Conservation (phyloP, 2,329 filamentous ascomycete species). For the Fusarium longipes region DNA sequence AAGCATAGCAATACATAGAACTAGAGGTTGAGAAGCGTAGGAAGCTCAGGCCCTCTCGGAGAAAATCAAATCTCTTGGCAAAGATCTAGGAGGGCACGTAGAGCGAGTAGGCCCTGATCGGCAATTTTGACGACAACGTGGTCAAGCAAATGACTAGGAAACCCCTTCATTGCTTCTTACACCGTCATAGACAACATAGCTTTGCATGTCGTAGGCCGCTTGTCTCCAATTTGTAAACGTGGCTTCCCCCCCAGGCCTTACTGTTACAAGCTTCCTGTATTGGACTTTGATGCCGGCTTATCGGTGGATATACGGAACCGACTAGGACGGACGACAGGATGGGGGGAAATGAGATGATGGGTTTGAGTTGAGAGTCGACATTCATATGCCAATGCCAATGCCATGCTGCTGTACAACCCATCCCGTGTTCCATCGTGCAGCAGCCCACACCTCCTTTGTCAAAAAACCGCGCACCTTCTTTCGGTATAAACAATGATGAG, state of each 20-base stretch:
- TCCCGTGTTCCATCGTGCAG: constrained; percentile 21
- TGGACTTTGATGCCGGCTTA: constrained; percentile 9
- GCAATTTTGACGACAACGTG: constrained; percentile 19
- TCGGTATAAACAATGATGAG: constrained; percentile 15
- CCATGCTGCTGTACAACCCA: constrained; percentile 14
- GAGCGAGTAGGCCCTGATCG: constrained; percentile 47
- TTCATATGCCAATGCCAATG: background rate
- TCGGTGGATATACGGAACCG: constrained; percentile 37
- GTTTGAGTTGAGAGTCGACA: constrained; percentile 8
- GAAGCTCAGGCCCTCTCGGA: constrained; percentile 31
- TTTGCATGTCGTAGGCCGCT: constrained; percentile 28
- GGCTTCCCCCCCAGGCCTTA: constrained; percentile 10
- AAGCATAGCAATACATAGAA: background rate
- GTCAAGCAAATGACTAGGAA: constrained; percentile 2
- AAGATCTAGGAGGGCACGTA: constrained; percentile 31
- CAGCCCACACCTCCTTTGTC: constrained; percentile 34
- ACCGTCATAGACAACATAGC: constrained; percentile 23
- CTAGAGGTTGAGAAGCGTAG: constrained; percentile 10
- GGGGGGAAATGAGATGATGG: constrained; percentile 5
- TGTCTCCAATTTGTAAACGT: constrained; percentile 21
- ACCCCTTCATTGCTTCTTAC: constrained; percentile 20
- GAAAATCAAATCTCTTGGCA: constrained; percentile 43
- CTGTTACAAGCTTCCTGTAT: constrained; percentile 8
- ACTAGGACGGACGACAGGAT: constrained; percentile 22
- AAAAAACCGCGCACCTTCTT: constrained; percentile 35